phyloP scores from a whole-genome alignment of 2,329 filamentous ascomycete species.

The Ceratocystis ficicola region DNA sequence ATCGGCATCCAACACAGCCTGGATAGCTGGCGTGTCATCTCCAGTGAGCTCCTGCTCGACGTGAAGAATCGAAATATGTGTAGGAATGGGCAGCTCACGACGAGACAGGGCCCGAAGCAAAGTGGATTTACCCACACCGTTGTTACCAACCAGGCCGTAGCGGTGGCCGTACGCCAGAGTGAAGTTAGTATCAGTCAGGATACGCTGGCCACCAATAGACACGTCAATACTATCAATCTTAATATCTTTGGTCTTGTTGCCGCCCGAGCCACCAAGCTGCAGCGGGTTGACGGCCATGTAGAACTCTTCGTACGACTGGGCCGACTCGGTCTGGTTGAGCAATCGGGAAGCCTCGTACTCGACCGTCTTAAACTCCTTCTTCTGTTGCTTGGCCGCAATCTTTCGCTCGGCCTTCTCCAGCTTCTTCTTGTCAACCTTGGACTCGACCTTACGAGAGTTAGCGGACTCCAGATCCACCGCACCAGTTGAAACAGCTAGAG shows the following conservation, averaged over 20 bases:
- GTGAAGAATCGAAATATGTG: conserved; percentile 96
- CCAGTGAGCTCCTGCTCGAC: conserved; percentile 96
- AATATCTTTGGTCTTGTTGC: conserved; percentile 95
- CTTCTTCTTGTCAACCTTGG: conserved; percentile 96
- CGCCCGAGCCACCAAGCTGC: conserved; percentile 59
- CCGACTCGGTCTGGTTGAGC: conserved; percentile 66
- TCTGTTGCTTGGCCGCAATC: conserved; percentile 95
- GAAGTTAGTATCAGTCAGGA: conserved; percentile 78
- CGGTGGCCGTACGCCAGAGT: conserved; percentile 85
- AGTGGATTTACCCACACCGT: conserved; percentile 98
- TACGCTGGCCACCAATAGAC: conserved; percentile 76
- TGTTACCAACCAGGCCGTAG: conserved; percentile 96
- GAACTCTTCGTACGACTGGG: conserved; percentile 96
- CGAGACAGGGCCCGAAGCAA: conserved; percentile 80
- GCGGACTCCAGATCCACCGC: conserved; percentile 88
- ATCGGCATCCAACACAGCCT: conserved; percentile 92
- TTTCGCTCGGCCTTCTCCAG: conserved; percentile 97
- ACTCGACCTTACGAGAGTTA: conserved; percentile 87
- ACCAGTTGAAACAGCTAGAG: conserved; percentile 71
- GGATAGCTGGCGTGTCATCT: conserved; percentile 87
- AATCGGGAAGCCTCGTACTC: conserved; percentile 92
- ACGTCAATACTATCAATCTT: conserved; percentile 96
- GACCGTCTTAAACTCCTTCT: conserved; percentile 96
- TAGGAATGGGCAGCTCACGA: conserved; percentile 87
- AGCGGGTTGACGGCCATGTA: conserved; percentile 99